These are phyloP conservation scores for Podospora pseudopauciseta DNA, from an alignment of 495 filamentous ascomycete genomes.

Conservation along the genomic window DNA sequence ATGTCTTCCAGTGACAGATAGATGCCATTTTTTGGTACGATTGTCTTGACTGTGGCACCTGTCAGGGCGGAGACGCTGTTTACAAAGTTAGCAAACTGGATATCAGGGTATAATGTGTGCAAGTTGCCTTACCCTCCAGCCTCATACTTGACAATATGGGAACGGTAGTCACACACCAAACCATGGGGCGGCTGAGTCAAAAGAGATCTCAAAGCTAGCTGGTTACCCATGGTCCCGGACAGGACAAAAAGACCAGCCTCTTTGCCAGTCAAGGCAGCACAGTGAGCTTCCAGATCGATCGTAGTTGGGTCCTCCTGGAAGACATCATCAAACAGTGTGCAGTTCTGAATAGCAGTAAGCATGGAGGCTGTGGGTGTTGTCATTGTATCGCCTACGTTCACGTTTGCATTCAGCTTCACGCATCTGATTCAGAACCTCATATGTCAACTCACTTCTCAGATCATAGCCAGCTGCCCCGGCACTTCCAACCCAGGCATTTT, in stretches of 20 bases:
- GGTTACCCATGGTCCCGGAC: slow-evolving; percentile 90
- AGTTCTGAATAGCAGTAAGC: slow-evolving; percentile 61
- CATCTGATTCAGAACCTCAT: background rate
- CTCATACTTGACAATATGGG: slow-evolving; percentile 66
- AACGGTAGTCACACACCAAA: slow-evolving; percentile 63
- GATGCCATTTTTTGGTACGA: slow-evolving; percentile 60
- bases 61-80: slow-evolving; percentile 52
- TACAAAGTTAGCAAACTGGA: background rate
- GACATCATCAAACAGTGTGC: slow-evolving; percentile 74
- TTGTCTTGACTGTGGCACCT: slow-evolving; percentile 56
- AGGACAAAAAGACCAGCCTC: slow-evolving; percentile 73
- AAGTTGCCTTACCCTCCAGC: slow-evolving; percentile 57
- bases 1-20: slow-evolving; percentile 78
- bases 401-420: background rate
- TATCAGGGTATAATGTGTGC: background rate
- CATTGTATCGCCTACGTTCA: slow-evolving; percentile 62
- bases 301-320: slow-evolving; percentile 81
- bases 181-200: slow-evolving; percentile 67
- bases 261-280: slow-evolving; percentile 68
- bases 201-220: slow-evolving; percentile 64
- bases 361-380: slow-evolving; percentile 82
- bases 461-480: slow-evolving; percentile 41
- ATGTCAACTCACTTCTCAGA: slow-evolving; percentile 38
- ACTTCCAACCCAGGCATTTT: slow-evolving; percentile 40
- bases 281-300: slow-evolving; percentile 62